Evolutionary conservation across 192 early-diverging fungal species (phyloP).

Genomic region (Oehlia diaphana): DNA sequence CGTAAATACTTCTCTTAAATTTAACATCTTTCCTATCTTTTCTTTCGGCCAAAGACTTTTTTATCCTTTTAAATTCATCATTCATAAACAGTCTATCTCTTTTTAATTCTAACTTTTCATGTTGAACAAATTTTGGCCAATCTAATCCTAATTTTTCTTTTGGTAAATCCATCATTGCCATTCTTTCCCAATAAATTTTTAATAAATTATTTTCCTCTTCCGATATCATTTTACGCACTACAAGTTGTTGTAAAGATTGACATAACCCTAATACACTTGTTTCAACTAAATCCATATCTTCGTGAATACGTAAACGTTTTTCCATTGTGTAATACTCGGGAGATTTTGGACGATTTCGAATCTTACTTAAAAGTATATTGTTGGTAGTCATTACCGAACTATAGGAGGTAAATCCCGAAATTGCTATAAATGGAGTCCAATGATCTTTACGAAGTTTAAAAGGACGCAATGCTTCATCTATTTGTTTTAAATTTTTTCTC

Average conservation of each 20-base stretch:
- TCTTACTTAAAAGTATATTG: slow-evolving; percentile 28
- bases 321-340: slow-evolving; percentile 30
- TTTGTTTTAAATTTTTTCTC: slow-evolving; percentile 2
- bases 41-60: background rate
- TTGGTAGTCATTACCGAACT: slow-evolving; percentile 32
- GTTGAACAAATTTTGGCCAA: slow-evolving; percentile 41
- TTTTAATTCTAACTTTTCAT: slow-evolving; percentile 35
- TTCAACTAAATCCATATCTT: slow-evolving; percentile 22
- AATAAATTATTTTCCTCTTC: slow-evolving; percentile 23
- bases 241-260: slow-evolving; percentile 32
- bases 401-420: slow-evolving; percentile 40
- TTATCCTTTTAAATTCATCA: background rate
- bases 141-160: slow-evolving; percentile 26
- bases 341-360: slow-evolving; percentile 29
- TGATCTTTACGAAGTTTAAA: slow-evolving; percentile 40
- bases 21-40: background rate
- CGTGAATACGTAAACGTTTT: background rate
- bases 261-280: slow-evolving; percentile 33
- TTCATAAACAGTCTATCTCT: slow-evolving; percentile 4
- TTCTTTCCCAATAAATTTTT: slow-evolving; percentile 40
- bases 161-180: slow-evolving; percentile 34
- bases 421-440: slow-evolving; percentile 42
- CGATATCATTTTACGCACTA: background rate
- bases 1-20: background rate
- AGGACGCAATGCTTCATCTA: slow-evolving; percentile 31